Base-by-base conservation (phyloP, 345 rosid species). In the Acer negundo region DNA sequence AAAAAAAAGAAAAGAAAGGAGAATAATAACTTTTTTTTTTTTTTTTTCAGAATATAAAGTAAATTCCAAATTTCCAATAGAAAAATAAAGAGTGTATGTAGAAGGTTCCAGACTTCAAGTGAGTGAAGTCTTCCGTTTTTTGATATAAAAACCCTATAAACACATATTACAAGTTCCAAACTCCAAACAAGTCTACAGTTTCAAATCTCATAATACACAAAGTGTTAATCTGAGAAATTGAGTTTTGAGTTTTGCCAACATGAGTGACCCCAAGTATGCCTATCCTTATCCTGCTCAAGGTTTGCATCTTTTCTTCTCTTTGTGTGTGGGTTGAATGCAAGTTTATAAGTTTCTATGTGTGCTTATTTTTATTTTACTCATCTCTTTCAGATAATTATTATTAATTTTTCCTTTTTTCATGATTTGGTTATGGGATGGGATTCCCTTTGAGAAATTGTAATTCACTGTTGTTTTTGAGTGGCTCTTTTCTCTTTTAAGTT, bases 281-380 rank as follows among this genome's bases (percentile, higher is more conserved):
- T 82, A 85, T 73, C 92, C 92, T 69, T 85, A 86, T 75, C 90
- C 91, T 65, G 81, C 87, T 70, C 90, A 85, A 82, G 87, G 92
- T 88, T 31, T 31, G 35, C 4, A 3, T 31, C 35, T 31, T 5
- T 31, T 31, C 35, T 35, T 35, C 38, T 35, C 38, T 35, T 4
- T 35, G 38, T 3, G 6, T 35, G 6, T 4, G 38, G 38, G 38
- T 35, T 5, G 38, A 35, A 35, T 35, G 38, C 38, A 28, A 28
- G 3, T 28, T 0, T 28, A 28, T 28, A 28, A 28, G 31, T 2
- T 28, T 28, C 31, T 28, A 28, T 2, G 31, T 28, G 3, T 28
- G 31, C 3, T 2, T 28, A 2, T 28, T 28, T 28, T 26, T 26
- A 1, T n/a, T 56, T 56, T 46, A 0, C 42, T 40, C 7, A 40